Base-by-base conservation (phyloP, 768 basidiomycete species). In the Tylopilus balloui region DNA sequence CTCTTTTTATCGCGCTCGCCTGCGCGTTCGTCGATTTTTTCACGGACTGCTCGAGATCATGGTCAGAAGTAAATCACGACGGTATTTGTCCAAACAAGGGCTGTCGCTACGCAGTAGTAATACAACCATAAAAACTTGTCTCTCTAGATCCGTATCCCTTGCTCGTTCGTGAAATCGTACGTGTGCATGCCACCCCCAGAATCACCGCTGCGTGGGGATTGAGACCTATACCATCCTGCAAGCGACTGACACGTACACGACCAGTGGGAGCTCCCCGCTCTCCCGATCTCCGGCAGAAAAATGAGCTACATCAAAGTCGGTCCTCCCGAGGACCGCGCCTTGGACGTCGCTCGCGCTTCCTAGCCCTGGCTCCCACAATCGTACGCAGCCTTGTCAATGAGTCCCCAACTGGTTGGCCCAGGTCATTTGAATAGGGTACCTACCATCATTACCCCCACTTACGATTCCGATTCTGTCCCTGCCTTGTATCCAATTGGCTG, bases 361-460 rank as follows among this genome's bases (percentile, higher is more conserved):
- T n/a, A 67, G 59, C 21, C 69, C 64, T 6, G 81, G 75, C 57
- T 86, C 77, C 85, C 85, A 88, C 29, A 85, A 55, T 23, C 84
- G 73, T 10, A 88, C 75, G 58, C 83, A 84, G n/a, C 85, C 85
- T 86, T 58, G 35, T 37, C 36, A 51, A 28, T 53, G 29, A 62
- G 41, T 28, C 13, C 17, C 14, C 40, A 38, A 40, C 39, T 36
- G 27, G 28, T 20, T 21, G 5, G 35, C 32, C 31, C 13, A 14
- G 36, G 19, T 37, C 6, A 5, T 17, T 38, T 25, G 37, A 15
- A 37, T 31, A 19, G 13, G 36, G 11, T 41, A 58, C 76, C 48
- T 53, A 84, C 85, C 84, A 59, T 88, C 85, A 29, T 76, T 70
- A 0, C 85, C 84, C 4, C 80, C 83, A 9, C 78, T 83, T 17